These are phyloP conservation scores for Silybum marianum DNA, from an alignment of 129 eudicot species.

Conservation along the genomic window DNA sequence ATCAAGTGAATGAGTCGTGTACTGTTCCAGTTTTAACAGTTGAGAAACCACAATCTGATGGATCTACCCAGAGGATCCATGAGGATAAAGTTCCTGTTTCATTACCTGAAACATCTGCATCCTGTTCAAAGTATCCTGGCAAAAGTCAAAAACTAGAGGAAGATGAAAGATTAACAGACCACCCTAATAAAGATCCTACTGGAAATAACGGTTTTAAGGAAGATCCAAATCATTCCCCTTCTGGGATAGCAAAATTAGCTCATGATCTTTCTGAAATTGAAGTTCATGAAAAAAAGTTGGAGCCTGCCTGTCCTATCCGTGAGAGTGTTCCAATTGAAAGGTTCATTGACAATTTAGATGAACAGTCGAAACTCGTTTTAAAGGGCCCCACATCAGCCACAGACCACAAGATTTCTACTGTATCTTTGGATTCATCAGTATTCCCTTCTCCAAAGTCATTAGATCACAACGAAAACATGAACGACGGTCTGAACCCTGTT, in stretches of 20 bases:
- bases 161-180: slow-evolving; percentile 21
- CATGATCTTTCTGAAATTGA: slow-evolving; percentile 25
- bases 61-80: slow-evolving; percentile 15
- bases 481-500: slow-evolving; percentile 21
- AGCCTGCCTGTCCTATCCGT: neutral
- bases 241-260: slow-evolving; percentile 23
- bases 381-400: slow-evolving; percentile 6
- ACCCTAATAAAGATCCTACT: slow-evolving; percentile 22
- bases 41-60: slow-evolving; percentile 23
- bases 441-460: slow-evolving; percentile 7
- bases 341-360: slow-evolving; percentile 9
- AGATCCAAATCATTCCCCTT: slow-evolving; percentile 22
- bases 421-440: slow-evolving; percentile 6
- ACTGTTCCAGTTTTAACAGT: slow-evolving; percentile 10
- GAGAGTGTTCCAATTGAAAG: slow-evolving; percentile 17
- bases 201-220: slow-evolving; percentile 15
- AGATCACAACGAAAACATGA: slow-evolving; percentile 18
- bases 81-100: slow-evolving; percentile 11
- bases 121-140: slow-evolving; percentile 10
- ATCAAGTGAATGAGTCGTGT: slow-evolving; percentile 10
- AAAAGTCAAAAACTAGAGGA: slow-evolving; percentile 18
- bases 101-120: slow-evolving; percentile 16
- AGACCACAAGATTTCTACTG: slow-evolving; percentile 24
- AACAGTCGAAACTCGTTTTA: slow-evolving; percentile 17
- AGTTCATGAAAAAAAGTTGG: slow-evolving; percentile 32